Conservation (phyloP, 164 flowering plant genomes). For the Chloranthus sessilifolius region DNA sequence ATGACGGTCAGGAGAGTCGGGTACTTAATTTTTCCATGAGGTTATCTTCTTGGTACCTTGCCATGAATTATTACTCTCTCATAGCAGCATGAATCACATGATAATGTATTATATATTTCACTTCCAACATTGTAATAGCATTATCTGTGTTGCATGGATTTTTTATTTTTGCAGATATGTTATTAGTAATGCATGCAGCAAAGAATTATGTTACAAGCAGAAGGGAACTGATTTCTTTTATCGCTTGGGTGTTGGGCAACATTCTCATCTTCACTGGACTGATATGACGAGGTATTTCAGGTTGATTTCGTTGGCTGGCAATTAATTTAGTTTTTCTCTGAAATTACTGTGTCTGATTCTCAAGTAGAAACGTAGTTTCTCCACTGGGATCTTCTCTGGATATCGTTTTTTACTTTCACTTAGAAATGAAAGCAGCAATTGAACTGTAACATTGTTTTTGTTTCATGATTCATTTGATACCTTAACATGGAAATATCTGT, state of each 20-base stretch:
- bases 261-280: conserved; percentile 80
- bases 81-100: no score
- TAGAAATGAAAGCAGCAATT: background rate
- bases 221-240: conserved; percentile 64
- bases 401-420: background rate
- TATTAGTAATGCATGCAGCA: conserved; percentile 86
- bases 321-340: background rate
- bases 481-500: background rate
- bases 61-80: no score
- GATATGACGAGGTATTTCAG: conserved; percentile 66
- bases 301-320: no score
- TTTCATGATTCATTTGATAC: background rate
- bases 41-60: no score
- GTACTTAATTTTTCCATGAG: no score
- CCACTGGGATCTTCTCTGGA: no score
- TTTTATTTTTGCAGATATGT: conserved; percentile 58
- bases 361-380: no score
- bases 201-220: conserved; percentile 71
- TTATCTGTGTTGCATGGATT: no score
- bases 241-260: conserved; percentile 54
- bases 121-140: no score
- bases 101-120: no score
- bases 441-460: background rate
- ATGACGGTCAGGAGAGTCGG: no score
- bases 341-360: no score